Conservation (phyloP, 2,329 filamentous ascomycete genomes). For the Cryphonectria carpinicola region DNA sequence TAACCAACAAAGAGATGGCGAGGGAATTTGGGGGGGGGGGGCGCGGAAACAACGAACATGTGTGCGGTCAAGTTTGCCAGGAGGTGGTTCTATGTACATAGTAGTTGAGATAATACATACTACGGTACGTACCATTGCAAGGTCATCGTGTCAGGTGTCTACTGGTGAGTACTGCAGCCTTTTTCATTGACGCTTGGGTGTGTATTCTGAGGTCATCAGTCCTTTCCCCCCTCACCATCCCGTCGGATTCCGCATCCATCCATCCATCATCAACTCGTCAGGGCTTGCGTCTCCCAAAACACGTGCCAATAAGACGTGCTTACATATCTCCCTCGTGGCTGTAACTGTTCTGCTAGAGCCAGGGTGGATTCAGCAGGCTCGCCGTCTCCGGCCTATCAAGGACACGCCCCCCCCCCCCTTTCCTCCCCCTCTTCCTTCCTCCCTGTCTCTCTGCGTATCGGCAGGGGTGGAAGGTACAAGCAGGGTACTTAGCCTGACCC, state of each 20-base stretch:
- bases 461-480: conserved; percentile 20
- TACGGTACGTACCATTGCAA: not conserved
- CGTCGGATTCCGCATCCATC: not conserved
- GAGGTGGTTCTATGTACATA: too few relatives aligned
- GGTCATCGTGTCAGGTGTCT: not conserved
- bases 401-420: conserved; percentile 19
- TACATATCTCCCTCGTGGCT: not conserved
- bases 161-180: not conserved
- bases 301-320: conserved; percentile 4
- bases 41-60: not conserved
- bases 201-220: not conserved
- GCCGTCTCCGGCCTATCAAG: conserved; percentile 9
- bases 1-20: not conserved
- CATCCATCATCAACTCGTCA: not conserved
- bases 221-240: not conserved
- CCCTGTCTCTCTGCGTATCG: conserved; percentile 18
- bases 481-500: conserved; percentile 20
- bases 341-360: not conserved
- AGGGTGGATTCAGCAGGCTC: not conserved
- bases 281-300: not conserved
- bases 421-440: not conserved
- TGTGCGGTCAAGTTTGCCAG: not conserved
- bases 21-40: not conserved
- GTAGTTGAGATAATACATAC: not conserved
- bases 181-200: not conserved